Conservation (phyloP, 1,284 basidiomycete species). For the Pisolithus thermaeus region DNA sequence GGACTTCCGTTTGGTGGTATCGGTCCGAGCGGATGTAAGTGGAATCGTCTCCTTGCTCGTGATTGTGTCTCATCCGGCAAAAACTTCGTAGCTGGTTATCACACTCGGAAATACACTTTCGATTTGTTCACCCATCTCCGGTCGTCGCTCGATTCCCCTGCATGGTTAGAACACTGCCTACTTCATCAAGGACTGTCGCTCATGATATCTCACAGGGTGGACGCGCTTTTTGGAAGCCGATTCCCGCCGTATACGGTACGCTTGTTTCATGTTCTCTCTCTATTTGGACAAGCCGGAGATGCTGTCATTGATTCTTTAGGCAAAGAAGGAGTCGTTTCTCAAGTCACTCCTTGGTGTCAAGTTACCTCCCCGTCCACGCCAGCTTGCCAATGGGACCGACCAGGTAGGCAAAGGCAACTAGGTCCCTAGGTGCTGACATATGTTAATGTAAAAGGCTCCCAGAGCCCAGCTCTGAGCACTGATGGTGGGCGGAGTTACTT, state of each 20-base stretch:
- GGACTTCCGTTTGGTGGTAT: slow-evolving; percentile 73
- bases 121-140: slow-evolving; percentile 67
- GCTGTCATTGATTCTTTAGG: slow-evolving; percentile 4
- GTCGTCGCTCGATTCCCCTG: slow-evolving; percentile 56
- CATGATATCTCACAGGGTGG: slow-evolving; percentile 38
- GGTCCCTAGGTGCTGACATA: slow-evolving; percentile 1
- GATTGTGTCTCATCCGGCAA: background rate
- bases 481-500: slow-evolving; percentile 3
- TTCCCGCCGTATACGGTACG: slow-evolving; percentile 63
- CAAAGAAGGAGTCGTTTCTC: slow-evolving; percentile 22
- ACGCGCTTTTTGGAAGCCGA: slow-evolving; percentile 49
- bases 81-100: slow-evolving; percentile 45
- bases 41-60: background rate
- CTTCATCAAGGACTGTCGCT: background rate
- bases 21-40: slow-evolving; percentile 67
- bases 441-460: slow-evolving; percentile 11
- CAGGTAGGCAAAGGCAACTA: slow-evolving; percentile 8
- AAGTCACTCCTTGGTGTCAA: slow-evolving; percentile 9
- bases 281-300: background rate
- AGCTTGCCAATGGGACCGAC: slow-evolving; percentile 9
- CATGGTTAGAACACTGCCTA: slow-evolving; percentile 39
- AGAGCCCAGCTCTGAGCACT: background rate
- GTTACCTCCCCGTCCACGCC: slow-evolving; percentile 20
- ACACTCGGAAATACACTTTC: slow-evolving; percentile 61
- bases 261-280: background rate